Evolutionary conservation across 129 eudicot genomes (phyloP).

Genomic region (Lonicera japonica): DNA sequence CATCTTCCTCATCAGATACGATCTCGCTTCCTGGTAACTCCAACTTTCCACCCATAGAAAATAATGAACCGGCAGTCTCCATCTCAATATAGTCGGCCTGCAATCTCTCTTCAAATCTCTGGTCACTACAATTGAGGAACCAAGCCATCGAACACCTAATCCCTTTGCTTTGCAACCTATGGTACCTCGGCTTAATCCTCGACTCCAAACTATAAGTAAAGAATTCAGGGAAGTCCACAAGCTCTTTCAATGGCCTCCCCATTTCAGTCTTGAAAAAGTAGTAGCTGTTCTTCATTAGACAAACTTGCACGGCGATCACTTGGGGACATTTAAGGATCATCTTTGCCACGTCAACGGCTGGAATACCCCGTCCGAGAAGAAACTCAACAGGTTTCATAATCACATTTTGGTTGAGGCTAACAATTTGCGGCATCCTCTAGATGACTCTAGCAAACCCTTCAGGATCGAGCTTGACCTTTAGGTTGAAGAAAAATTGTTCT

Average conservation of each 20-base stretch:
- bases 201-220: constrained; percentile 69
- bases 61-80: constrained; percentile 48
- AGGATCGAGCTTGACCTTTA: constrained; percentile 58
- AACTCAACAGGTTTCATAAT: constrained; percentile 57
- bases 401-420: constrained; percentile 48
- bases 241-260: constrained; percentile 56
- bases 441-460: constrained; percentile 52
- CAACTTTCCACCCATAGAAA: constrained; percentile 63
- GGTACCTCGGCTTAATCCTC: constrained; percentile 59
- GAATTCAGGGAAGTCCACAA: constrained; percentile 68
- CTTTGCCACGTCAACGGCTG: constrained; percentile 42
- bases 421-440: constrained; percentile 60
- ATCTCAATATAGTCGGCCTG: constrained; percentile 46
- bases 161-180: constrained; percentile 51
- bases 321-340: constrained; percentile 70
- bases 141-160: constrained; percentile 48
- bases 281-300: constrained; percentile 59
- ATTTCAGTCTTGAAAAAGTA: constrained; percentile 66
- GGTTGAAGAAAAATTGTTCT: constrained; percentile 51
- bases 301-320: constrained; percentile 47
- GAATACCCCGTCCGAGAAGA: constrained; percentile 46
- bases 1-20: constrained; percentile 56
- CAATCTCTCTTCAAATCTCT: constrained; percentile 67
- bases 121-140: constrained; percentile 59
- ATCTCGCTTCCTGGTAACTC: constrained; percentile 45